Evolutionary conservation across 371 early-diverging fungal genomes (phyloP).

Genomic region (Rhizopus microsporus): DNA sequence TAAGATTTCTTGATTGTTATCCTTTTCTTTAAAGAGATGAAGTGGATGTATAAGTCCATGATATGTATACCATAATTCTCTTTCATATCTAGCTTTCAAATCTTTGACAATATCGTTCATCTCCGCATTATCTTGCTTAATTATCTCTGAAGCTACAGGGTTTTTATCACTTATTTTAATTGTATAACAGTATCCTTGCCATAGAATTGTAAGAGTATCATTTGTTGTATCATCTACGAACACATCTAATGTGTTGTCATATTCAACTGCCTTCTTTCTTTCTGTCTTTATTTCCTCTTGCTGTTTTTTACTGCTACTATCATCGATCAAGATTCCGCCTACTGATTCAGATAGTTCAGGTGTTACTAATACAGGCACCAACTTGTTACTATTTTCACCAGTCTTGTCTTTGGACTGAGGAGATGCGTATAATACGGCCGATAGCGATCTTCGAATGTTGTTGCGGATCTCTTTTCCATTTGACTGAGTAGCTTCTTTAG

Average conservation of each 20-base stretch:
- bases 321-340: slow-evolving; percentile 34
- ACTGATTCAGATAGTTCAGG: slow-evolving; percentile 34
- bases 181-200: slow-evolving; percentile 47
- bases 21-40: slow-evolving; percentile 23
- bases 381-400: slow-evolving; percentile 10
- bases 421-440: slow-evolving; percentile 41
- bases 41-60: slow-evolving; percentile 42
- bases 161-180: slow-evolving; percentile 8
- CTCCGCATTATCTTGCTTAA: neutral
- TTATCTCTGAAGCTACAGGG: slow-evolving; percentile 12
- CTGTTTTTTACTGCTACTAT: slow-evolving; percentile 7
- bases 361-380: slow-evolving; percentile 45
- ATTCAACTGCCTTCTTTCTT: slow-evolving; percentile 30
- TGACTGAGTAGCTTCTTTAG: slow-evolving; percentile 29
- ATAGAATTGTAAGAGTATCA: slow-evolving; percentile 21
- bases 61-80: slow-evolving; percentile 34
- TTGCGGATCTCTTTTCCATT: slow-evolving; percentile 37
- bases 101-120: slow-evolving; percentile 1
- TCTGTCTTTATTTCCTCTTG: slow-evolving; percentile 11
- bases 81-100: slow-evolving; percentile 26
- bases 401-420: slow-evolving; percentile 23
- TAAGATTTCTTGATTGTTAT: slow-evolving; percentile 5
- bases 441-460: slow-evolving; percentile 38
- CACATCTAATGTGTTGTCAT: slow-evolving; percentile 39
- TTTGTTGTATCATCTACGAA: slow-evolving; percentile 16